Conservation (phyloP, 208 protist species). For the Vickermania spadyakhi region DNA sequence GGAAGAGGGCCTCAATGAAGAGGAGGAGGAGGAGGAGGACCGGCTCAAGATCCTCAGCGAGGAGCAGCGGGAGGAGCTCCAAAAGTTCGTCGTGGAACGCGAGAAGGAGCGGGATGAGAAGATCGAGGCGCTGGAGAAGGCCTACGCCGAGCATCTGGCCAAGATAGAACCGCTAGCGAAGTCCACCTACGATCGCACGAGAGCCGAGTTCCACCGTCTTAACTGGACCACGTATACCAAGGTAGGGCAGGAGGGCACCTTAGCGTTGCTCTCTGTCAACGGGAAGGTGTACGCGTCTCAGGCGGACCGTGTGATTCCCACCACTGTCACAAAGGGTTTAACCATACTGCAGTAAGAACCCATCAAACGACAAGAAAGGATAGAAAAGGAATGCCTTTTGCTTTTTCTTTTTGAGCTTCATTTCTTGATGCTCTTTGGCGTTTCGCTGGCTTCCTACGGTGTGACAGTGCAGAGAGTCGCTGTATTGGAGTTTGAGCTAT, state of each 20-base stretch:
- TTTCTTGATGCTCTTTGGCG: too few species aligned
- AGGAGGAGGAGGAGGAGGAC: conserved; percentile 17
- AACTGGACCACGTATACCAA: conserved; percentile 34
- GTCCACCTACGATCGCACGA: conserved; percentile 39
- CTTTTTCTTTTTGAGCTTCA: too few species aligned
- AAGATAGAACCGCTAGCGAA: conserved; percentile 19
- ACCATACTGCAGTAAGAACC: conserved; percentile 25
- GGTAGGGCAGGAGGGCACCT: conserved; percentile 22
- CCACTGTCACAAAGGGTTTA: conserved; percentile 37
- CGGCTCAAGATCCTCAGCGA: conserved; percentile 30
- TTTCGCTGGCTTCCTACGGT: too few species aligned
- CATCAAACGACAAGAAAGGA: too few species aligned
- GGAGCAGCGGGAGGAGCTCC: conserved; percentile 33
- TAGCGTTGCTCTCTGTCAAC: conserved; percentile 18
- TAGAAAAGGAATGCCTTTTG: too few species aligned
- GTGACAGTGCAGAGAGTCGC: too few species aligned
- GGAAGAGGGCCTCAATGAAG: conserved; percentile 19
- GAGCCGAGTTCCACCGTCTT: conserved; percentile 37
- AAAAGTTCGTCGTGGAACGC: conserved; percentile 18
- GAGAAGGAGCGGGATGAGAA: conserved; percentile 44
- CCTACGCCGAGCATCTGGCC: conserved; percentile 18
- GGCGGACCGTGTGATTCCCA: conserved; percentile 19
- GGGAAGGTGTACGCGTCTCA: conserved; percentile 39
- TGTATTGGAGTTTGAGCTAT: too few species aligned
- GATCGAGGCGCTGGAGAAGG: conserved; percentile 15